phyloP scores from a whole-genome alignment of 495 filamentous ascomycete genomes.

The Astrocystis sublimbata region DNA sequence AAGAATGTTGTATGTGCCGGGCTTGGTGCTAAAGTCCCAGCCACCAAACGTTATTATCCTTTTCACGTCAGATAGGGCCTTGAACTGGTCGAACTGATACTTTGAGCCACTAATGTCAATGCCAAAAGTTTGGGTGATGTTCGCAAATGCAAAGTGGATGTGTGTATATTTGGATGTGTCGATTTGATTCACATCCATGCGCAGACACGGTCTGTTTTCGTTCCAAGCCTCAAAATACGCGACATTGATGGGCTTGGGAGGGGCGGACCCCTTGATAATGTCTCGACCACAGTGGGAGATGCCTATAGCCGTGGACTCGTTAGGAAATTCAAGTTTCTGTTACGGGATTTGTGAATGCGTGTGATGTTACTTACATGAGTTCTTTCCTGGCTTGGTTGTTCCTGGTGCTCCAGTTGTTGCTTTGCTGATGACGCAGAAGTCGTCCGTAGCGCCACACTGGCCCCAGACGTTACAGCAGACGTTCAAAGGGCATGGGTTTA shows the following conservation, averaged over 20 bases:
- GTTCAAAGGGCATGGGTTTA: constrained; percentile 43
- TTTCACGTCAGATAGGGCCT: constrained; percentile 27
- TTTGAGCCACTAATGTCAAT: constrained; percentile 17
- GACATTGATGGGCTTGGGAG: constrained; percentile 16
- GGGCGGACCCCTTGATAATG: constrained; percentile 24
- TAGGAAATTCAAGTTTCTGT: too few species aligned
- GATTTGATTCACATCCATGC: constrained; percentile 23
- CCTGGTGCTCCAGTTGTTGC: constrained; percentile 35
- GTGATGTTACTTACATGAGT: too few species aligned
- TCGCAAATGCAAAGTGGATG: constrained; percentile 48
- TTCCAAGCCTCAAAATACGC: constrained; percentile 39
- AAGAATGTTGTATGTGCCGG: constrained; percentile 39
- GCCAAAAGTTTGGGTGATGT: constrained; percentile 31
- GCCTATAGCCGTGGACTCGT: too few species aligned
- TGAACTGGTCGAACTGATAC: constrained; percentile 29
- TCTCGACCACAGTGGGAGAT: constrained; percentile 43
- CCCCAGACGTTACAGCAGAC: constrained; percentile 44
- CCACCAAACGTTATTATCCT: constrained; percentile 51
- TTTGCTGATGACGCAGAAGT: constrained; percentile 38
- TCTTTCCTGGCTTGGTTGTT: constrained; percentile 23
- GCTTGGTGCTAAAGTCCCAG: constrained; percentile 46
- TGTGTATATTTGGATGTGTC: constrained; percentile 43
- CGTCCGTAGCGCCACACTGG: constrained; percentile 43
- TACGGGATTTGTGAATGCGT: too few species aligned
- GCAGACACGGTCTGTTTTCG: constrained; percentile 26